Percentiles rank a stretch among this genome's conserved stretches.
Evolutionary conservation across 495 filamentous ascomycete genomes (phyloP).

Genomic region (Penicillium parvum): DNA sequence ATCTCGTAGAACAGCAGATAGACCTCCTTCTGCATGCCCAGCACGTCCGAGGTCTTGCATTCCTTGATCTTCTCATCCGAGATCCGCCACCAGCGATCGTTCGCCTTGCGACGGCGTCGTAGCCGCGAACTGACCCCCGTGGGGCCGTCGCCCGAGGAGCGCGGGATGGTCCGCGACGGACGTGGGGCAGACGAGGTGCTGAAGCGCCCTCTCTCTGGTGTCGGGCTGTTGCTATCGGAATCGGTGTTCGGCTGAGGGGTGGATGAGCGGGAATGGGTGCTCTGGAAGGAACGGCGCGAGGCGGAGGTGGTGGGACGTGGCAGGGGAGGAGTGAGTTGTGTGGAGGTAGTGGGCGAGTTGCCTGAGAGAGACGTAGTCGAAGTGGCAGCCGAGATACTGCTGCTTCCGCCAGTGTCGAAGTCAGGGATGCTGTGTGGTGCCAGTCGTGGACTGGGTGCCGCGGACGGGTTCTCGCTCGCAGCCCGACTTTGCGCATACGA

Average conservation of each 20-base stretch:
- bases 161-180: slow-evolving; percentile 23
- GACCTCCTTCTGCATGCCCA: slow-evolving; percentile 92
- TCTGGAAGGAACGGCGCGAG: slow-evolving; percentile 37
- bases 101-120: slow-evolving; percentile 56
- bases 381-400: slow-evolving; percentile 32
- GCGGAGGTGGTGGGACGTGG: slow-evolving; percentile 36
- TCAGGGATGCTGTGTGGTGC: slow-evolving; percentile 26
- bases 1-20: slow-evolving; percentile 96
- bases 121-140: slow-evolving; percentile 28
- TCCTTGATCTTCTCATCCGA: slow-evolving; percentile 97
- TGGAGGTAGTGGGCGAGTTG: slow-evolving; percentile 23
- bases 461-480: slow-evolving; percentile 45
- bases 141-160: slow-evolving; percentile 19
- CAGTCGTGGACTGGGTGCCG: slow-evolving; percentile 39
- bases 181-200: slow-evolving; percentile 28
- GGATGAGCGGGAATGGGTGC: slow-evolving; percentile 30
- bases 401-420: slow-evolving; percentile 21
- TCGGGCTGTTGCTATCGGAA: slow-evolving; percentile 27
- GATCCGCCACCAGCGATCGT: slow-evolving; percentile 91
- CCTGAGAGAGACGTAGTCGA: slow-evolving; percentile 43
- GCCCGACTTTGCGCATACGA: slow-evolving; percentile 59
- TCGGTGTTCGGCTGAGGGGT: slow-evolving; percentile 22
- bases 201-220: slow-evolving; percentile 23
- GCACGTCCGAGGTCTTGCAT: slow-evolving; percentile 81
- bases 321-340: slow-evolving; percentile 27